phyloP scores from a whole-genome alignment of 805 yeast species.

The Saccharomycopsis sp. region DNA sequence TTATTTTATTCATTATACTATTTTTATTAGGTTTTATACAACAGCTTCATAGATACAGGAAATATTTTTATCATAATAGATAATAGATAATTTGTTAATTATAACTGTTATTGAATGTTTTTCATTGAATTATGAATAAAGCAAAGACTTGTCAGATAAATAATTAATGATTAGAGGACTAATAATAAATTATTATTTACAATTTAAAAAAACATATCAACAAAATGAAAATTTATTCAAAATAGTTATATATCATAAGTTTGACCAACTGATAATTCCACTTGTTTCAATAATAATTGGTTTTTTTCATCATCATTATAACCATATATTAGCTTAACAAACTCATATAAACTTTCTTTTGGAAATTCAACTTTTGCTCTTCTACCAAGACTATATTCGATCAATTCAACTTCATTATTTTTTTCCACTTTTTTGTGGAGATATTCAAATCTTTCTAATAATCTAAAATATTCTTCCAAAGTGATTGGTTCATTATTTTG shows the following conservation, averaged over 20 bases:
- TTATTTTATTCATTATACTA: too few relatives aligned
- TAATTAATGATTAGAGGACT: too few relatives aligned
- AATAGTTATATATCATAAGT: conserved; percentile 3
- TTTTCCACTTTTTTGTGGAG: conserved; percentile 20
- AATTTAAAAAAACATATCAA: too few relatives aligned
- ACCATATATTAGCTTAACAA: conserved; percentile 20
- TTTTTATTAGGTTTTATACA: too few relatives aligned
- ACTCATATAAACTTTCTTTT: conserved; percentile 20
- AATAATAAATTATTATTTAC: too few relatives aligned
- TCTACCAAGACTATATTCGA: conserved; percentile 24
- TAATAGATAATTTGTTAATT: too few relatives aligned
- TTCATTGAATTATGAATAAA: too few relatives aligned
- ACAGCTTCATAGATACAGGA: too few relatives aligned
- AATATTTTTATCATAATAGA: too few relatives aligned
- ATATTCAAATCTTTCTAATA: conserved; percentile 22
- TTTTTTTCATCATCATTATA: conserved; percentile 15
- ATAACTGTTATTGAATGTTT: too few relatives aligned
- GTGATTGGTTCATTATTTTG: conserved; percentile 13
- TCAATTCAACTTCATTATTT: conserved; percentile 20
- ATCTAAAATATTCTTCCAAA: conserved; percentile 20
- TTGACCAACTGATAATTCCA: conserved; percentile 10
- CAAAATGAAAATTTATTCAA: too few relatives aligned
- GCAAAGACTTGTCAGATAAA: too few relatives aligned
- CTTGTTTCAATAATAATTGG: conserved; percentile 9
- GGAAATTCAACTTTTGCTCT: conserved; percentile 23